These are phyloP conservation scores for Peronospora destructor DNA, from an alignment of 352 stramenopile species.

Conservation along the genomic window DNA sequence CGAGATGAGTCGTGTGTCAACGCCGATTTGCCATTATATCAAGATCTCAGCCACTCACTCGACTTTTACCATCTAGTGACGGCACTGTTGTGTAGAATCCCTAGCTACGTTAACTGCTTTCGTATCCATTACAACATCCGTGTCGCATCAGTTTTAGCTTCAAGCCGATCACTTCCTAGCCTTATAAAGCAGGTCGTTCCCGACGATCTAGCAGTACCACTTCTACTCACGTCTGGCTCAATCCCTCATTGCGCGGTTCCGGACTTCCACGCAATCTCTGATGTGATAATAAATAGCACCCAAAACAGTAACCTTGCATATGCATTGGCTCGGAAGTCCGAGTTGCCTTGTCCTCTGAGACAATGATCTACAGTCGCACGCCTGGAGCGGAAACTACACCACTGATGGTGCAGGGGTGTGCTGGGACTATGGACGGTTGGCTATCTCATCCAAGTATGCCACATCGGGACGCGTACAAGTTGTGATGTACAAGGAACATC, in stretches of 20 bases:
- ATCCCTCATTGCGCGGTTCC: slow-evolving; percentile 53
- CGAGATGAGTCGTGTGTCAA: too few species aligned
- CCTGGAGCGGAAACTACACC: too few species aligned
- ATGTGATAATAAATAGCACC: too few species aligned
- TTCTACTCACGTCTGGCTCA: slow-evolving; percentile 28
- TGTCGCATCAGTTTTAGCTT: too few species aligned
- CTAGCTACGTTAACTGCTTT: slow-evolving; percentile 54
- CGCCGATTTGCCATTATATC: too few species aligned
- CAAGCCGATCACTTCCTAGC: slow-evolving; percentile 9
- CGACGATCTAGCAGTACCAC: slow-evolving; percentile 29
- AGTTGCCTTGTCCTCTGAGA: too few species aligned
- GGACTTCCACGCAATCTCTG: slow-evolving; percentile 1
- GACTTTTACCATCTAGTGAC: slow-evolving; percentile 17
- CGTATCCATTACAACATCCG: neutral
- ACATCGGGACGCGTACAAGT: too few species aligned
- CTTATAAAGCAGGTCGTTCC: slow-evolving; percentile 52
- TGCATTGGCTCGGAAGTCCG: too few species aligned
- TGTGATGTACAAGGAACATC: too few species aligned
- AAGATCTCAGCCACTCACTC: neutral
- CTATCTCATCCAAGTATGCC: neutral
- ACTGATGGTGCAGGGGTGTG: too few species aligned
- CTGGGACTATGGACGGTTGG: slow-evolving; percentile 46
- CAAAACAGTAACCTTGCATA: too few species aligned
- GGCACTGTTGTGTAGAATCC: slow-evolving; percentile 33
- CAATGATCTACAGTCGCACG: too few species aligned